phyloP scores from a whole-genome alignment of 768 basidiomycete genomes.

The Pisolithus tinctorius region DNA sequence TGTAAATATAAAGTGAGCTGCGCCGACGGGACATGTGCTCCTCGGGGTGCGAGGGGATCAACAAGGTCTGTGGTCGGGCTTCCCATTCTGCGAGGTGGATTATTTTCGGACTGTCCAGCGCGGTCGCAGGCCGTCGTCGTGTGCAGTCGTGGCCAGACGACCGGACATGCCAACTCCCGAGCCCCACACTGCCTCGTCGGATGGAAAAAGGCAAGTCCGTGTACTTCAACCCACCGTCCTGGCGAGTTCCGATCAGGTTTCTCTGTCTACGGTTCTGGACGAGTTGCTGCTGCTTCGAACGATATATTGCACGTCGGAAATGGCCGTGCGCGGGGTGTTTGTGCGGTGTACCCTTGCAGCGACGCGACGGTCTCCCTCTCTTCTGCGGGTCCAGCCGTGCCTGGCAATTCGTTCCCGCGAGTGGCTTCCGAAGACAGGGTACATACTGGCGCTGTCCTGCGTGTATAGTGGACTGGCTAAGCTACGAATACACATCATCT shows the following conservation, averaged over 20 bases:
- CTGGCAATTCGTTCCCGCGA: not conserved
- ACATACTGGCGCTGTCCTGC: not conserved
- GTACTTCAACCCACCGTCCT: conserved; percentile 3
- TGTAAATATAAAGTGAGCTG: not conserved
- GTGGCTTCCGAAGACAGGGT: not conserved
- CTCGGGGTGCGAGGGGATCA: conserved; percentile 20
- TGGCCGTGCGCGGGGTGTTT: conserved; percentile 1
- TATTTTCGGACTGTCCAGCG: conserved; percentile 3
- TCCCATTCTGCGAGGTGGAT: not conserved
- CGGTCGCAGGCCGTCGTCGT: not conserved
- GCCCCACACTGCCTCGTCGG: not conserved
- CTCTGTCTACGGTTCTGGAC: not conserved
- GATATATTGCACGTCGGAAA: conserved; percentile 19
- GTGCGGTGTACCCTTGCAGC: not conserved
- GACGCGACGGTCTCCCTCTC: not conserved
- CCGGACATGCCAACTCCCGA: not conserved
- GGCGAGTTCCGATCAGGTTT: conserved; percentile 15
- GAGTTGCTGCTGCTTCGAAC: conserved; percentile 12
- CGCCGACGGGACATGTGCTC: not conserved
- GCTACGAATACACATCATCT: no score
- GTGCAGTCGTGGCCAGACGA: not conserved
- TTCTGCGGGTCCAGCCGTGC: not conserved
- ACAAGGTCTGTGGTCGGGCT: not conserved
- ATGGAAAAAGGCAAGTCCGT: not conserved
- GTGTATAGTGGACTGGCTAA: not conserved